These are phyloP conservation scores for Tylopilus intermedius DNA, from an alignment of 768 basidiomycete species.

Conservation along the genomic window DNA sequence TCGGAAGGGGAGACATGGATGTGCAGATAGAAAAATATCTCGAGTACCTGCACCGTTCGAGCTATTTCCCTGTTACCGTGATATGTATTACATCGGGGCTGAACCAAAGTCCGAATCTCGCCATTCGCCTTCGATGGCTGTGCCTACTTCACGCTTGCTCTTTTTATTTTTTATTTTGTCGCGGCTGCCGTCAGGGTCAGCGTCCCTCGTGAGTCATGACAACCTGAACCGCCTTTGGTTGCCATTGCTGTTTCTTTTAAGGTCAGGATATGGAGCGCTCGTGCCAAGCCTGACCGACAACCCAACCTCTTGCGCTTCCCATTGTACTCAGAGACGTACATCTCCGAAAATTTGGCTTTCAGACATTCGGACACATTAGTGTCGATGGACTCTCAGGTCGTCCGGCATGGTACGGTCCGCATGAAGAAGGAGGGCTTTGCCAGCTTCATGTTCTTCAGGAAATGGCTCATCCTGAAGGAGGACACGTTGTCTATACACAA, in stretches of 20 bases:
- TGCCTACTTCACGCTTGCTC: neutral
- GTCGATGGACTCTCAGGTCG: slow-evolving; percentile 38
- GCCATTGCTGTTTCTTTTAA: neutral
- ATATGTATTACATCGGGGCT: slow-evolving; percentile 2
- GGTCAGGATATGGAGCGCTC: slow-evolving; percentile 39
- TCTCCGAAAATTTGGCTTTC: slow-evolving; percentile 45
- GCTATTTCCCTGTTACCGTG: slow-evolving; percentile 23
- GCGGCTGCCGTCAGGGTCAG: no score
- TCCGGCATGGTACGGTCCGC: slow-evolving; percentile 70
- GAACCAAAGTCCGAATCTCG: slow-evolving; percentile 6
- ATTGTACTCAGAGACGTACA: slow-evolving; percentile 80
- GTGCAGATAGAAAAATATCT: no score
- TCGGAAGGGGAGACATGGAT: neutral
- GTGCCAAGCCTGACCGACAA: slow-evolving; percentile 58
- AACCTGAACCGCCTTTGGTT: neutral
- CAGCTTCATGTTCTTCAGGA: slow-evolving; percentile 86
- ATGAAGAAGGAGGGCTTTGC: slow-evolving; percentile 94
- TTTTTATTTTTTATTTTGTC: no score
- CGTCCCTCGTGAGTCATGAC: no score
- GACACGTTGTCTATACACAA: slow-evolving; percentile 79
- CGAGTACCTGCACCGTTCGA: no score
- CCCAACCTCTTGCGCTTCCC: slow-evolving; percentile 52
- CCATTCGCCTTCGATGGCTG: neutral
- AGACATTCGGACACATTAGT: slow-evolving; percentile 32
- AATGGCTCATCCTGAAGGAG: slow-evolving; percentile 85